phyloP scores from a whole-genome alignment of 2,329 filamentous ascomycete species.

The Cladosporium halotolerans region DNA sequence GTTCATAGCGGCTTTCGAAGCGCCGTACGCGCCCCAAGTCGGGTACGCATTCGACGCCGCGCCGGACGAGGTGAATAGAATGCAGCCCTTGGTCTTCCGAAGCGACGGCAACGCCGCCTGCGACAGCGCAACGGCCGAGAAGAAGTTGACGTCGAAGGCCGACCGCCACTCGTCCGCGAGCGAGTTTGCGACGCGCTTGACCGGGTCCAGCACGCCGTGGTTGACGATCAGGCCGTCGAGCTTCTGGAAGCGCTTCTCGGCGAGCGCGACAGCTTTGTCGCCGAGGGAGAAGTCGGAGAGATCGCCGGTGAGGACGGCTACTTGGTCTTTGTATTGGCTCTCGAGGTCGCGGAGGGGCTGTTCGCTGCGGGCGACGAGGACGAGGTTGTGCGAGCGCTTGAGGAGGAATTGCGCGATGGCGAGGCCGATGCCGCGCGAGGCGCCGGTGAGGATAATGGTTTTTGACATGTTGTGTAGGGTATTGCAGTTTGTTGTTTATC shows the following conservation, averaged over 20 bases:
- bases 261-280: slow-evolving; percentile 57
- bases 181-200: slow-evolving; percentile 62
- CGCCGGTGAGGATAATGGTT: slow-evolving; percentile 51
- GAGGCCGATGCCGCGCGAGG: slow-evolving; percentile 60
- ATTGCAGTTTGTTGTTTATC: too few relatives aligned
- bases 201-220: slow-evolving; percentile 74
- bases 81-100: slow-evolving; percentile 60
- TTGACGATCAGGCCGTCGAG: slow-evolving; percentile 84
- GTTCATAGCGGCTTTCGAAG: slow-evolving; percentile 77
- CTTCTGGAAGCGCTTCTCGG: slow-evolving; percentile 56
- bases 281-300: slow-evolving; percentile 49
- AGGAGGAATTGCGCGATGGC: slow-evolving; percentile 57
- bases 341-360: slow-evolving; percentile 50
- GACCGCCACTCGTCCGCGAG: slow-evolving; percentile 68
- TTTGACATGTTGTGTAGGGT: not conserved
- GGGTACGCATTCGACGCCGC: slow-evolving; percentile 61
- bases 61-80: slow-evolving; percentile 75
- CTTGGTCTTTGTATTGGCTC: slow-evolving; percentile 45
- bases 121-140: slow-evolving; percentile 74
- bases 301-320: slow-evolving; percentile 54
- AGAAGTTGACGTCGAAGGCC: slow-evolving; percentile 78
- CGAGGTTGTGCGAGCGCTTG: slow-evolving; percentile 47
- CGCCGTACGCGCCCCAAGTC: slow-evolving; percentile 75
- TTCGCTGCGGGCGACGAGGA: slow-evolving; percentile 51
- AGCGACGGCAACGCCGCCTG: slow-evolving; percentile 65